These are phyloP conservation scores for Anastatica hierochuntica DNA, from an alignment of 345 rosid species.

Conservation along the genomic window DNA sequence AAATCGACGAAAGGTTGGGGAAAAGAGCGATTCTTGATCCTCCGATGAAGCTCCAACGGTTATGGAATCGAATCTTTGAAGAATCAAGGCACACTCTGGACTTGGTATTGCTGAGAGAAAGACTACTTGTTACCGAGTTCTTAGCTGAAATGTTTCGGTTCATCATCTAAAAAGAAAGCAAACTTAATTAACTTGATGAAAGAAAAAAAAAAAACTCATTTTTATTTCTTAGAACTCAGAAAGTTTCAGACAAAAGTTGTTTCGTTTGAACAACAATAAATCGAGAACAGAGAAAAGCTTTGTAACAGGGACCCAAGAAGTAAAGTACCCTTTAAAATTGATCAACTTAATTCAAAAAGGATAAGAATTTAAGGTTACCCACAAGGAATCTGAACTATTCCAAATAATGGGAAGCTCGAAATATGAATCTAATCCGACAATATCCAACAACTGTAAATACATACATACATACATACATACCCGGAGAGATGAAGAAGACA, in stretches of 20 bases:
- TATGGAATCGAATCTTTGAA: constrained; percentile 13
- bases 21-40: constrained; percentile 40
- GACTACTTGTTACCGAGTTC: constrained; percentile 14
- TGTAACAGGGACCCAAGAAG: neutral
- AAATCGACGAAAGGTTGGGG: constrained; percentile 21
- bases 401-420: too few relatives aligned
- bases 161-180: too few relatives aligned
- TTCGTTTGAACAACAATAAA: too few relatives aligned
- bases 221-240: too few relatives aligned
- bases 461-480: neutral
- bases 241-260: neutral
- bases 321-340: too few relatives aligned
- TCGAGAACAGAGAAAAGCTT: neutral
- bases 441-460: constrained; percentile 7
- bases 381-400: constrained; percentile 7
- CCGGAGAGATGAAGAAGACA: constrained; percentile 21
- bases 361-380: constrained; percentile 5
- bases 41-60: constrained; percentile 47
- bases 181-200: too few relatives aligned
- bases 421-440: constrained; percentile 4
- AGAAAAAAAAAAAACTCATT: too few relatives aligned
- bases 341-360: too few relatives aligned
- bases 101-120: constrained; percentile 21
- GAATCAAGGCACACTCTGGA: constrained; percentile 20
- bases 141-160: constrained; percentile 17